phyloP scores from a whole-genome alignment of 345 rosid genomes.

The Sonneratia alba region DNA sequence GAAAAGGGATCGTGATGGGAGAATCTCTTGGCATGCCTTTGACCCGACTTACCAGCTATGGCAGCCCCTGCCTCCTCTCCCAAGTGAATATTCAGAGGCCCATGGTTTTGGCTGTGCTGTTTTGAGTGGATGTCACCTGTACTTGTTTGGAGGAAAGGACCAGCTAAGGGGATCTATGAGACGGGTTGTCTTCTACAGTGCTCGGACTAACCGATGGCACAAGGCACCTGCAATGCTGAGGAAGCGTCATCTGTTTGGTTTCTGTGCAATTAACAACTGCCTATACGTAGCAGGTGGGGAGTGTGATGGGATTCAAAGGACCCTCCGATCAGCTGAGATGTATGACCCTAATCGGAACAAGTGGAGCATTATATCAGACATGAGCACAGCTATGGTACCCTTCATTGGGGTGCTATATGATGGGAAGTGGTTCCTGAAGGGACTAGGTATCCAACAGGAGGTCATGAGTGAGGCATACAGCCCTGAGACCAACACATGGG shows the following conservation, averaged over 20 bases:
- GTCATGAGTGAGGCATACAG: constrained; percentile 88
- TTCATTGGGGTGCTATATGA: constrained; percentile 79
- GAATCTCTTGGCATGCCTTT: constrained; percentile 85
- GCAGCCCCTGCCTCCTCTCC: constrained; percentile 97
- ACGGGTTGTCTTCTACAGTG: constrained; percentile 77
- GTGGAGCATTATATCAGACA: constrained; percentile 37
- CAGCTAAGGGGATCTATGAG: constrained; percentile 83
- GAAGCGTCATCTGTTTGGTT: constrained; percentile 74
- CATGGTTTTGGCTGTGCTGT: constrained; percentile 97
- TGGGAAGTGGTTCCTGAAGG: constrained; percentile 88
- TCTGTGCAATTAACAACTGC: not conserved
- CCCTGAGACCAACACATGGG: constrained; percentile 71
- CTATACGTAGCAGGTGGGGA: constrained; percentile 65
- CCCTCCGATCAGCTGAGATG: not conserved
- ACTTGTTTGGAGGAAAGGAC: constrained; percentile 92
- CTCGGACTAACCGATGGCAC: constrained; percentile 90
- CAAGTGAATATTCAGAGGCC: constrained; percentile 79
- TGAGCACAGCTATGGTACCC: constrained; percentile 98
- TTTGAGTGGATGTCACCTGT: constrained; percentile 77
- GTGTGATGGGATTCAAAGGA: not conserved
- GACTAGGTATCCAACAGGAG: constrained; percentile 73
- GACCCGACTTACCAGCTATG: constrained; percentile 71
- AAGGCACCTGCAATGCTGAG: constrained; percentile 94
- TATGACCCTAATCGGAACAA: not conserved
- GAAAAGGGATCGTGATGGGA: constrained; percentile 83